Conservation (phyloP, 352 stramenopile genomes). For the Globisporangium cylindrosporum region DNA sequence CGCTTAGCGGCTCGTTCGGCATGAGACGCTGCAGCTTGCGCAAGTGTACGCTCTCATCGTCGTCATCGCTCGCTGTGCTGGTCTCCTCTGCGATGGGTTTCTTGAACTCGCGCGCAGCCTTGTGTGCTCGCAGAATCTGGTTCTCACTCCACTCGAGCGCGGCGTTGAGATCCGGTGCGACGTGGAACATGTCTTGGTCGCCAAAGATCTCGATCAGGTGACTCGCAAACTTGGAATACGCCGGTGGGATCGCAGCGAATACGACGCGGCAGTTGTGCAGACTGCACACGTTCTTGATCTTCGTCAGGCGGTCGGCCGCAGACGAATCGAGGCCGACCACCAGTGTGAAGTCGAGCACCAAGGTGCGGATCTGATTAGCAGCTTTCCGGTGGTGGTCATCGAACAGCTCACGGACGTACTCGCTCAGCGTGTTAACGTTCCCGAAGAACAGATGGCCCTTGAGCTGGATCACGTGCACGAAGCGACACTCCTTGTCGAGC, state of each 20-base stretch:
- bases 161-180: slow-evolving; percentile 59
- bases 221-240: slow-evolving; percentile 59
- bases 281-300: slow-evolving; percentile 78
- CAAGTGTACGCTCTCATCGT: slow-evolving; percentile 60
- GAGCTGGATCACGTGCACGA: slow-evolving; percentile 82
- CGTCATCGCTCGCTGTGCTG: slow-evolving; percentile 18
- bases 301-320: slow-evolving; percentile 68
- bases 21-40: slow-evolving; percentile 60
- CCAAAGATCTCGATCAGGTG: slow-evolving; percentile 57
- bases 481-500: slow-evolving; percentile 62
- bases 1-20: slow-evolving; percentile 57
- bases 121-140: slow-evolving; percentile 46
- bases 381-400: slow-evolving; percentile 9
- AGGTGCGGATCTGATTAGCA: slow-evolving; percentile 32
- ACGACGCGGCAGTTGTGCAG: slow-evolving; percentile 62
- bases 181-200: slow-evolving; percentile 46
- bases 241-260: slow-evolving; percentile 60
- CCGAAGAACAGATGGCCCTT: slow-evolving; percentile 88
- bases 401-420: slow-evolving; percentile 83
- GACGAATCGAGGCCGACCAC: slow-evolving; percentile 91
- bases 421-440: slow-evolving; percentile 89
- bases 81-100: slow-evolving; percentile 18
- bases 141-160: slow-evolving; percentile 76
- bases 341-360: slow-evolving; percentile 92
- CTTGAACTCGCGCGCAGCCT: slow-evolving; percentile 13